These are phyloP conservation scores for Isatis tinctoria DNA, from an alignment of 345 rosid species.

Conservation along the genomic window DNA sequence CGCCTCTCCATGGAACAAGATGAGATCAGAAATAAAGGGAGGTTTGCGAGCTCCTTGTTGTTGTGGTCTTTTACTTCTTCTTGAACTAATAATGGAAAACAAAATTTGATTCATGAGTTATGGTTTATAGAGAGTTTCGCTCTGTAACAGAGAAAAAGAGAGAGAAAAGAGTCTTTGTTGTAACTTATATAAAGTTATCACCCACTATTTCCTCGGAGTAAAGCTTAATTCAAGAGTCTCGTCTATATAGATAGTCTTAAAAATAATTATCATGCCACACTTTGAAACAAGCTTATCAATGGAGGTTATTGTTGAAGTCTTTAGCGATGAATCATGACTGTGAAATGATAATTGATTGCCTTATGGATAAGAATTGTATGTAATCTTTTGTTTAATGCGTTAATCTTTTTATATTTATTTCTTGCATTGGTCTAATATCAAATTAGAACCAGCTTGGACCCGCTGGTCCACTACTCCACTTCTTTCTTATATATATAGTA, in stretches of 20 bases:
- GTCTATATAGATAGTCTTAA: not conserved
- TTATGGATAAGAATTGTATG: not conserved
- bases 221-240: not conserved
- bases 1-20: slow-evolving; percentile 20
- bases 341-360: not conserved
- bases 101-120: slow-evolving; percentile 6
- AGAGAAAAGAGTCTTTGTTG: slow-evolving; percentile 5
- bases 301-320: not conserved
- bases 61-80: slow-evolving; percentile 27
- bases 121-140: slow-evolving; percentile 17
- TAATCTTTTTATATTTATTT: not conserved
- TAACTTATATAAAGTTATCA: slow-evolving; percentile 17
- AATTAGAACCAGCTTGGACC: not conserved
- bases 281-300: not conserved
- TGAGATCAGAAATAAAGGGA: slow-evolving; percentile 22
- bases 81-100: slow-evolving; percentile 27
- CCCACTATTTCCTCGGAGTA: not conserved
- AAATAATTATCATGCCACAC: not conserved
- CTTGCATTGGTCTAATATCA: not conserved
- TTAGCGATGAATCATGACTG: not conserved
- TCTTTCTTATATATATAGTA: not conserved
- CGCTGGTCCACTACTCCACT: not conserved
- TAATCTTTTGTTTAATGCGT: not conserved
- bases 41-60: slow-evolving; percentile 19
- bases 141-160: not conserved